phyloP scores from a whole-genome alignment of 495 filamentous ascomycete species.

The Aspergillus cavernicola region DNA sequence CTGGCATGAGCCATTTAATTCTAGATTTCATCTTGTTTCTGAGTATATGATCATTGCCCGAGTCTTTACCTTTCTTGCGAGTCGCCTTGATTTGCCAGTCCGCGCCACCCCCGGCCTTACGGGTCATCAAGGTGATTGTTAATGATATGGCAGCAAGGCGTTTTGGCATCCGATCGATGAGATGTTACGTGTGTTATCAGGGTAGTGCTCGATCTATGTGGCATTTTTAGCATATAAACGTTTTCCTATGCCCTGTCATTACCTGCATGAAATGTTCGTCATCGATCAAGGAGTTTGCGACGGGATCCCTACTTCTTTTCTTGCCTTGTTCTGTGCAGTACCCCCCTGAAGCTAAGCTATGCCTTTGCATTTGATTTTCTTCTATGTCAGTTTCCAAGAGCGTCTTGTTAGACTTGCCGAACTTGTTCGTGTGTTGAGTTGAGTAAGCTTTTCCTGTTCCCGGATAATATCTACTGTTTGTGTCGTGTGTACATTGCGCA shows the following conservation, averaged over 20 bases:
- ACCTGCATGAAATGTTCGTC: constrained; percentile 12
- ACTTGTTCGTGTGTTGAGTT: neutral
- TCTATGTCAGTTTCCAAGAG: constrained; percentile 9
- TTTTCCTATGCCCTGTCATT: constrained; percentile 15
- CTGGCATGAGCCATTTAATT: constrained; percentile 41
- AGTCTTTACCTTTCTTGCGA: constrained; percentile 4
- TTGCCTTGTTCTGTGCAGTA: constrained; percentile 12
- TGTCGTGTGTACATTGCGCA: neutral
- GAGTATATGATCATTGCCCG: constrained; percentile 22
- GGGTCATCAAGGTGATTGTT: constrained; percentile 9
- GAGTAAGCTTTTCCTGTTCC: neutral
- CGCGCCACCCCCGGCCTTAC: constrained; percentile 2
- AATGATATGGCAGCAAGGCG: constrained; percentile 17
- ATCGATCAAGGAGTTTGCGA: constrained; percentile 22
- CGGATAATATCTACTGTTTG: neutral
- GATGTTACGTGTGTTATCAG: constrained; percentile 5
- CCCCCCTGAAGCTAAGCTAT: no score
- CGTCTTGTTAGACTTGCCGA: neutral
- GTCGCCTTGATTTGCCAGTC: constrained; percentile 2
- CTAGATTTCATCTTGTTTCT: constrained; percentile 27
- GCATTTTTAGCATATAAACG: constrained; percentile 22
- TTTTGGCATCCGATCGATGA: constrained; percentile 19
- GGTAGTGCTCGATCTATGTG: constrained; percentile 15
- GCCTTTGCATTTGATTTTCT: neutral
- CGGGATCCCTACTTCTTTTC: constrained; percentile 11